These are phyloP conservation scores for Pyrenochaeta sp. DNA, from an alignment of 2,329 filamentous ascomycete genomes.

Conservation along the genomic window DNA sequence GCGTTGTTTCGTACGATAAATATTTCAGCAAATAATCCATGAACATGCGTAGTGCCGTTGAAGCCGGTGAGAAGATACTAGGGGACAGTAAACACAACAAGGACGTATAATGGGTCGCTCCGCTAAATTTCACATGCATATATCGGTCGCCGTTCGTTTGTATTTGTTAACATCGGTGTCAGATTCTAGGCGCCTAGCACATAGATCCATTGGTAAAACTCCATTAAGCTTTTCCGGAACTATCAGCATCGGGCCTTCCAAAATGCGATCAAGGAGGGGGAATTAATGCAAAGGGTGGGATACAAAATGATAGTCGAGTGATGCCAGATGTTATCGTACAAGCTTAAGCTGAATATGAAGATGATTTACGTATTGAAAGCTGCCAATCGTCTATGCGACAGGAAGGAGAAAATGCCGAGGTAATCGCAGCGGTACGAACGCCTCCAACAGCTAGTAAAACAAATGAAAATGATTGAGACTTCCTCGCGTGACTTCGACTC, in stretches of 20 bases:
- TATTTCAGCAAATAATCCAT: not conserved
- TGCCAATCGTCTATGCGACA: too few species aligned
- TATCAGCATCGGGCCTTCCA: not conserved
- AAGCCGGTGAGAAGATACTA: not conserved
- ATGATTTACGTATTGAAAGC: too few species aligned
- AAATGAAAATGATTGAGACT: not conserved
- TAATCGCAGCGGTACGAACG: too few species aligned
- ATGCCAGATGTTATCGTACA: too few species aligned
- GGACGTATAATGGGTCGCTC: constrained; percentile 4
- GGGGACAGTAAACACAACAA: not conserved
- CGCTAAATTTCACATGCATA: constrained; percentile 9
- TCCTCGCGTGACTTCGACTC: not conserved
- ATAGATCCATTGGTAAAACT: constrained; percentile 2
- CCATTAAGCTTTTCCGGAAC: not conserved
- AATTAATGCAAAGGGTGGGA: too few species aligned
- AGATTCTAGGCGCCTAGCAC: constrained; percentile 5
- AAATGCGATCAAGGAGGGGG: too few species aligned
- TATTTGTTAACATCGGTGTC: constrained; percentile 1
- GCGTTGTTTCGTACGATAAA: too few species aligned
- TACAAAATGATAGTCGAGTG: too few species aligned
- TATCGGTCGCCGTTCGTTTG: not conserved
- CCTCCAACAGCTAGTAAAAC: not conserved
- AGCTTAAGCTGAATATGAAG: too few species aligned
- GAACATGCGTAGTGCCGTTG: not conserved
- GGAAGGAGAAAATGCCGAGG: too few species aligned